phyloP scores from a whole-genome alignment of 768 basidiomycete species.

The Pholiota conissans region DNA sequence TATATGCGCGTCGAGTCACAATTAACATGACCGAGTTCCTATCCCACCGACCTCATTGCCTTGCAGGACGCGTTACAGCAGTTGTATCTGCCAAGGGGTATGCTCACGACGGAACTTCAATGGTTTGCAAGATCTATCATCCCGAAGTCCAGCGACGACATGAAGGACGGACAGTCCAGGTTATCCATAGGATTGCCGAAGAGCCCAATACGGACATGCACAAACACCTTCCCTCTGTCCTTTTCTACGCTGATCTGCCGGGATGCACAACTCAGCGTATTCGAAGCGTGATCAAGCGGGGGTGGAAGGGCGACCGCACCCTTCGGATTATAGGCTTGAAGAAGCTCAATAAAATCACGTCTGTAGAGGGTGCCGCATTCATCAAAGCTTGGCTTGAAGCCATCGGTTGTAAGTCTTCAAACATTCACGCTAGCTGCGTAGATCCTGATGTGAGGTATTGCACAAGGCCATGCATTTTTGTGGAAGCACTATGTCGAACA shows the following conservation, averaged over 20 bases:
- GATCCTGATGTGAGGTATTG: background rate
- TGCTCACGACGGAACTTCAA: background rate
- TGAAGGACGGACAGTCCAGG: constrained; percentile 5
- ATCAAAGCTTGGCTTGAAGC: constrained; percentile 10
- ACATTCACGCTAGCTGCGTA: background rate
- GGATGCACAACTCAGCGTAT: constrained; percentile 2
- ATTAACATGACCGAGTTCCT: background rate
- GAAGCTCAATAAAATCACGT: constrained; percentile 3
- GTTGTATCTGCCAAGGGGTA: background rate
- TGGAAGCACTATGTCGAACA: constrained; percentile 27
- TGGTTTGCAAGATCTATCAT: constrained; percentile 11
- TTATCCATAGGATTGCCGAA: background rate
- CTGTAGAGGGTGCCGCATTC: background rate
- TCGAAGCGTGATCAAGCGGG: constrained; percentile 5
- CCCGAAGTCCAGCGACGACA: constrained; percentile 4
- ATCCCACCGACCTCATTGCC: background rate
- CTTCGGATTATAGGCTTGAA: constrained; percentile 7
- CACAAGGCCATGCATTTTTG: constrained; percentile 26
- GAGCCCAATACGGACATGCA: background rate
- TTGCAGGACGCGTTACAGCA: background rate
- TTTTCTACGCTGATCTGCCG: constrained; percentile 6
- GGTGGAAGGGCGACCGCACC: constrained; percentile 5
- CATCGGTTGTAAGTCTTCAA: constrained; percentile 10
- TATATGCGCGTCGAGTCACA: no score
- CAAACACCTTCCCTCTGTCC: constrained; percentile 4